Base-by-base conservation (phyloP, 176 grass and related monocot species). In the Triticum turgidum region DNA sequence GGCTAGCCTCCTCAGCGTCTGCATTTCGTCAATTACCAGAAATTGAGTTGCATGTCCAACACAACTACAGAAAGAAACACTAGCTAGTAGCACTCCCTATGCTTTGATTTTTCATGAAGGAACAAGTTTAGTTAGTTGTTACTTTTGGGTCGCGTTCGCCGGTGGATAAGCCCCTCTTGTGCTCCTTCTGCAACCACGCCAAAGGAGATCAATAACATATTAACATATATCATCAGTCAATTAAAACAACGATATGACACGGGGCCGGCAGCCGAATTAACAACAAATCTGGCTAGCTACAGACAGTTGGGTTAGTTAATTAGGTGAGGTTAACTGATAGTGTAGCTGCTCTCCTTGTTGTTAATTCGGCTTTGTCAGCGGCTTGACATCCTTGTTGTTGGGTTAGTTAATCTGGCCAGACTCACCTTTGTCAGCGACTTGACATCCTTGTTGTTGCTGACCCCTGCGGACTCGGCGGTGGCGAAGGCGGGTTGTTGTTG, bases 1-100 rank as follows among this genome's bases (percentile, higher is more conserved):
- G 51, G 97, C 97, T 58, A 99, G 87, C 88, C 97, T 99, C 61
- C 97, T 99, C 61, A 99, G 86, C 24, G 87, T 94, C 97, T 99
- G 82, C 68, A 73, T 32, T 75, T 51, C 13, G 76, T 37, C 18
- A 37, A 84, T 80, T 58, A 25, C 61, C 25, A 34, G 13, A 29
- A 34, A 14, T 9, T 62, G 27, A 47, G 20, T 3, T 75, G 84
- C 21, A 84, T 30, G 68, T 39, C n/a, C 25, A 84, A 66, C 42
- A 20, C 27, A 39, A 9, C 77, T 5, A 66, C 1, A 15, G 2
- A 29, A 29, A 75, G 2, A 49, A 7, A 42, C 69, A 72, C 35
- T 11, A 14, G 41, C 7, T 11, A 14, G 41, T 4, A 74, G 9
- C 42, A 18, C 51, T 54, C 39, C 64, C 15, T 44, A 44, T 41